Evolutionary conservation across 208 protist species (phyloP), one percentile per base, ranked within the genome.

Genomic region (Wallacemonas sp.): DNA sequence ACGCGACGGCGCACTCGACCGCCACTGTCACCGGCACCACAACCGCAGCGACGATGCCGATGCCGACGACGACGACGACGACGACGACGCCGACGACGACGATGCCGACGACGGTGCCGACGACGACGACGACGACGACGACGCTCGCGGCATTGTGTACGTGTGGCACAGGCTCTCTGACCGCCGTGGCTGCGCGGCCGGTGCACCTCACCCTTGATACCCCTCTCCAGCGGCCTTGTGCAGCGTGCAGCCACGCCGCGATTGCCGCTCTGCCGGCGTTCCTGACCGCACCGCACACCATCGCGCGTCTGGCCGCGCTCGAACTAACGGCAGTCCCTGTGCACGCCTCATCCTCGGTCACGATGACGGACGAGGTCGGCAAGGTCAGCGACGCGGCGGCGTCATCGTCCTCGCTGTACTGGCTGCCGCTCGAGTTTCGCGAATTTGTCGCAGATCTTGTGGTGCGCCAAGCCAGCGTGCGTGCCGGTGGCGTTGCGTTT

Each of bases 381-480:
- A n/a, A n/a, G n/a, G n/a, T n/a, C n/a, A n/a, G 14, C 36, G 36
- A 41, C 7, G 36, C 36, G 10, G 36, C 7, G 14, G 36, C 36
- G 36, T 7, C 36, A 14, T 14, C 14, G 36, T 14, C 36, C 36
- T 7, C 36, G 26, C 29, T 59, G 31, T 59, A 41, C 52, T 36
- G 52, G 52, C 65, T 86, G 23, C 81, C 81, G 25, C 36, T 69
- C 41, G 81, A 86, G 57, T 54, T 86, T 5, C 61, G 64, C 26
- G 20, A 68, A 7, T 86, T 86, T 62, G 41, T 86, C n/a, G 67
- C 71, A 18, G 81, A 86, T 44, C 25, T 86, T 25, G 64, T 70
- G 12, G 54, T 68, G 10, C 65, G 76, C 11, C 50, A 77, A 28
- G 31, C 31, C 5, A 59, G 12, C 14, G 52, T 59, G 20, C 26